Evolutionary conservation across 1,139 yeast species (phyloP).

Genomic region (Scheffersomyces insectosa): DNA sequence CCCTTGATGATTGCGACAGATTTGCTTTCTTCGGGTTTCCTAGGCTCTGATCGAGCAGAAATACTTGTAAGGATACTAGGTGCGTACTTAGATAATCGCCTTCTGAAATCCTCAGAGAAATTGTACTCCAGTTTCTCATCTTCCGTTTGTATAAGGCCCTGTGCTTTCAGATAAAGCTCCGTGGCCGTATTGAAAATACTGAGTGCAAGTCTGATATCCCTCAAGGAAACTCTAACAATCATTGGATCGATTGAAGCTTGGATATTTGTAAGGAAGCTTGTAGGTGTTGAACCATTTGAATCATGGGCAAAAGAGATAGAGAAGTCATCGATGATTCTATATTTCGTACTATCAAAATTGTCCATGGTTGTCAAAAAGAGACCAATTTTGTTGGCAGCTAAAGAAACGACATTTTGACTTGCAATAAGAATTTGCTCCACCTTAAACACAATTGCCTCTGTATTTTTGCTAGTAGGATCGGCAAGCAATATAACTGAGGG

Average conservation of each 20-base stretch:
- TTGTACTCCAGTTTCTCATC: constrained; percentile 28
- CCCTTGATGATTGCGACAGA: constrained; percentile 49
- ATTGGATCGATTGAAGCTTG: constrained; percentile 80
- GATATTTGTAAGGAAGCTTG: constrained; percentile 60
- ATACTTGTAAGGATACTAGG: constrained; percentile 58
- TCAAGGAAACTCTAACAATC: constrained; percentile 74
- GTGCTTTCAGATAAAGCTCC: constrained; percentile 45
- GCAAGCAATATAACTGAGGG: constrained; percentile 81
- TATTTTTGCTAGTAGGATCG: constrained; percentile 64
- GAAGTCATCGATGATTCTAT: constrained; percentile 87
- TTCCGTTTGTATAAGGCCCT: constrained; percentile 16
- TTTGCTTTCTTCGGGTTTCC: constrained; percentile 2
- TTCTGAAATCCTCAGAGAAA: constrained; percentile 63
- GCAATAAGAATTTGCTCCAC: constrained; percentile 77
- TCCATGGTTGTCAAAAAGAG: constrained; percentile 84
- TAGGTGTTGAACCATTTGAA: constrained; percentile 60
- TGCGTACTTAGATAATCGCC: constrained; percentile 60
- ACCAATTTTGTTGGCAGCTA: constrained; percentile 80
- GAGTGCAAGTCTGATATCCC: constrained; percentile 83
- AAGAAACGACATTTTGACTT: constrained; percentile 62
- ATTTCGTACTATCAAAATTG: constrained; percentile 53
- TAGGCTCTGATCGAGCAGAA: constrained; percentile 21
- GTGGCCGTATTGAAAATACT: constrained; percentile 73
- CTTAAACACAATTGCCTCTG: constrained; percentile 90
- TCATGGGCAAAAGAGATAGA: constrained; percentile 77